Evolutionary conservation across 495 filamentous ascomycete species (phyloP), one percentile per base, ranked within the genome.

Genomic region (Podospora tetraspora): DNA sequence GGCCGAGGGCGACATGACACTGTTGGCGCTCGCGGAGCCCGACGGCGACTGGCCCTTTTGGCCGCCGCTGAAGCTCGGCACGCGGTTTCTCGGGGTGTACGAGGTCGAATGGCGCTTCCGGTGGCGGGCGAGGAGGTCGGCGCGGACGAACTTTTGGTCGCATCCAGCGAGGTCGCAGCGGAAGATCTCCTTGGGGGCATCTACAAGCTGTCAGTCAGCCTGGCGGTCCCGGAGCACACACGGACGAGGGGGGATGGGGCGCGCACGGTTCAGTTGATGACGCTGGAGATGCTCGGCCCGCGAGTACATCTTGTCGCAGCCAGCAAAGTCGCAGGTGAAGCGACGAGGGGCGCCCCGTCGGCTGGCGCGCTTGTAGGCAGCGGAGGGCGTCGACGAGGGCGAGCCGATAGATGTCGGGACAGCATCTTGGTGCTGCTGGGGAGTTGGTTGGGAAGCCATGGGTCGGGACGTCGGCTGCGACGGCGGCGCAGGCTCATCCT

Each of bases 121-220:
- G 80, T 99, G 95, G 30, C 95, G 89, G 57, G 92, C 84, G 65
- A 96, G 91, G 27, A 99, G 86, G 74, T 99, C 95, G 72, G 94
- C 93, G 66, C 95, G 88, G 62, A 97, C 95, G 78, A 99, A 99
- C 69, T 88, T 88, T 63, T 95, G 92, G 32, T 87, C 85, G 77
- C 95, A 99, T 66, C 91, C 92, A 29, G 90, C 89, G 69, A 93
- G 91, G 79, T 97, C 92, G 82, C 95, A 99, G 63, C 85, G 86
- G 78, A 94, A 99, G 68, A 99, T 97, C 74, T 96, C 91, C 79
- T 97, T 97, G 57, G 95, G 94, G 83, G 80, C 88, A 91, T 95
- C 94, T 81, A 92, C 90, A 71, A 90, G 52, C 30, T 37, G 66
- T 72, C 70, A 77, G 72, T 71, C 24, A 34, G 43, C 5, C 13